Base-by-base conservation (phyloP, 257 asterid species). In the Ballota nigra region DNA sequence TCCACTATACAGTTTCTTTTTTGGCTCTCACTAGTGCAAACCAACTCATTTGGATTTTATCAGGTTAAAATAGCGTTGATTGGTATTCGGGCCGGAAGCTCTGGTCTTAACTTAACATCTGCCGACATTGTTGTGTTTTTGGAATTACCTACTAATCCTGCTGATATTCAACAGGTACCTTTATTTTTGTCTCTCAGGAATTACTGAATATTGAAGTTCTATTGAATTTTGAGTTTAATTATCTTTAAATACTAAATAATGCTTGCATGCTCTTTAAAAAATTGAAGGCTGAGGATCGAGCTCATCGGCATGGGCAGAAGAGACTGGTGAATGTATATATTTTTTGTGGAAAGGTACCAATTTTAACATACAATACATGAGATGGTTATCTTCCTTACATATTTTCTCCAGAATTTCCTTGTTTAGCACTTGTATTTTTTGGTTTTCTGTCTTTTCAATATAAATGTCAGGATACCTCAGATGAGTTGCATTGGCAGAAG, bases 51-150 rank as follows among this genome's bases (percentile, higher is more conserved):
- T 52, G 43, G 52, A 15, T 60, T 72, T 38, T 72, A 56, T 38
- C 84, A 94, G 99, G 95, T 91, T 66, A 94, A 86, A 87, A 85
- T 91, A 74, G 99, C 99, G 9, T 71, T 94, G 71, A 82, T 91
- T 66, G 99, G 99, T 79, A 91, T 94, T 73, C 90, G 92, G 75
- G 95, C 99, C 72, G 99, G 99, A 75, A 90, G 99, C 74, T 80
- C 89, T 64, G 99, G 99, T 69, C 97, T 94, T 52, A 91, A 88
- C 79, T 79, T 94, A 79, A 85, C 97, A n/a, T 80, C 97, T 51
- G 99, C 99, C 4, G 89, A 82, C 78, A 86, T 81, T 79, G 98
- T 94, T 70, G 99, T 89, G 63, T 91, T 94, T 86, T 72, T 94
- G 86, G 98, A 94, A 82, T 78, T 94, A 81, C 99, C 99, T 24